A percentile compares a stretch with the other conserved stretches of the same genome.
phyloP scores from a whole-genome alignment of 345 rosid genomes.

The Citrus medica region DNA sequence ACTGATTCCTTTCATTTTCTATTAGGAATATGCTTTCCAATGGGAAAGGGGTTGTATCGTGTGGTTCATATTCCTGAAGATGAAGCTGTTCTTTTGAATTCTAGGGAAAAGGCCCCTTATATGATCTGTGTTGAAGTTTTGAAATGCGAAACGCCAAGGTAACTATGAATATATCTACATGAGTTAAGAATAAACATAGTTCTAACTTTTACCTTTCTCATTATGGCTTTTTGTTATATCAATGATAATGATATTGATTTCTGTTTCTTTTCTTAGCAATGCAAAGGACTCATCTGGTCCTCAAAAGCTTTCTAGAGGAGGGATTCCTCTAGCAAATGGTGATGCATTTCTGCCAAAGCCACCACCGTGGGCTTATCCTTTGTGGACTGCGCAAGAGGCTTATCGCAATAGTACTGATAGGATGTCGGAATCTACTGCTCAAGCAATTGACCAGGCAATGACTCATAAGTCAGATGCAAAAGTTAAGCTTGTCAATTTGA shows the following conservation, averaged over 20 bases:
- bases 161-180: conserved; percentile 4
- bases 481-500: conserved; percentile 66
- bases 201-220: neutral
- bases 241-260: conserved; percentile 8
- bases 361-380: conserved; percentile 99
- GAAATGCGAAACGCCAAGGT: conserved; percentile 85
- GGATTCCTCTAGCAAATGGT: conserved; percentile 97
- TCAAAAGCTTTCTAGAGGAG: conserved; percentile 93
- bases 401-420: conserved; percentile 97
- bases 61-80: conserved; percentile 98
- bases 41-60: conserved; percentile 95
- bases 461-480: conserved; percentile 72
- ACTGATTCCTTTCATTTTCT: neutral
- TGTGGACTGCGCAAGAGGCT: conserved; percentile 93
- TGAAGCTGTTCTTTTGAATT: conserved; percentile 94
- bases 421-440: conserved; percentile 91
- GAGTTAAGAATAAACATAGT: neutral
- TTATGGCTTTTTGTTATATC: neutral
- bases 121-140: conserved; percentile 86
- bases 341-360: conserved; percentile 95
- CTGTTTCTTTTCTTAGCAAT: conserved; percentile 38
- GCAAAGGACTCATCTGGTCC: conserved; percentile 63
- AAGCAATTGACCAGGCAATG: conserved; percentile 99
- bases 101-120: conserved; percentile 99
- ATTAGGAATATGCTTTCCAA: conserved; percentile 93